Base-by-base conservation (phyloP, 139 green algal genomes). In the Trebouxia sp. region DNA sequence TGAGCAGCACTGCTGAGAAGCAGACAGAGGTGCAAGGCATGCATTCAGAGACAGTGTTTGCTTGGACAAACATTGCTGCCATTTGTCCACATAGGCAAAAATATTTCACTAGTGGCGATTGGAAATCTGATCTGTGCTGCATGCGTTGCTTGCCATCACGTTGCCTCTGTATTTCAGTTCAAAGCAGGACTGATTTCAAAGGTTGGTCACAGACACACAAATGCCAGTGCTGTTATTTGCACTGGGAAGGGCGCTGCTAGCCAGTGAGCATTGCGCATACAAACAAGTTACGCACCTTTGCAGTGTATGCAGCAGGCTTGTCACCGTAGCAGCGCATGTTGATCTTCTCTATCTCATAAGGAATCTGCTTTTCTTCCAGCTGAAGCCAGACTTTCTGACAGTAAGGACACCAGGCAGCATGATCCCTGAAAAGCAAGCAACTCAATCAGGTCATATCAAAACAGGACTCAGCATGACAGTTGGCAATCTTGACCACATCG, bases 341-440 rank as follows among this genome's bases (percentile, higher is more conserved):
- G 89, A 97, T 93, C 74, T 97, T 96, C 75, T 96, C 90, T 5
- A 97, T 87, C 7, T 67, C 85, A 80, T 99, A 98, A 0, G 96
- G 94, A 42, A 98, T 94, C 42, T 83, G 89, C 89, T 98, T 99
- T 86, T 98, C 96, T 86, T 99, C 96, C 32, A 99, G 92, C 88
- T 96, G 91, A 82, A 99, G 84, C 88, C 93, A 96, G 4, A 97
- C 88, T 41, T 92, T 90, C 81, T 97, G 72, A 51, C 84, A 93
- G 80, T 91, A 82, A 1, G 93, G 92, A 78, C 93, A 97, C 93
- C 93, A 96, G 39, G 90, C 86, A 0, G 91, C 91, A 76, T 91
- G 82, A 80, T 96, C 89, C 17, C 90, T 81, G 77, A 76, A 85
- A 65, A 50, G 24, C 30, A 32, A 65, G 24, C n/a, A 2, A 24